Percentiles rank a stretch among this genome's conserved stretches.
Conservation (phyloP, 495 filamentous ascomycete genomes). For the Trichoderma reesei region DNA sequence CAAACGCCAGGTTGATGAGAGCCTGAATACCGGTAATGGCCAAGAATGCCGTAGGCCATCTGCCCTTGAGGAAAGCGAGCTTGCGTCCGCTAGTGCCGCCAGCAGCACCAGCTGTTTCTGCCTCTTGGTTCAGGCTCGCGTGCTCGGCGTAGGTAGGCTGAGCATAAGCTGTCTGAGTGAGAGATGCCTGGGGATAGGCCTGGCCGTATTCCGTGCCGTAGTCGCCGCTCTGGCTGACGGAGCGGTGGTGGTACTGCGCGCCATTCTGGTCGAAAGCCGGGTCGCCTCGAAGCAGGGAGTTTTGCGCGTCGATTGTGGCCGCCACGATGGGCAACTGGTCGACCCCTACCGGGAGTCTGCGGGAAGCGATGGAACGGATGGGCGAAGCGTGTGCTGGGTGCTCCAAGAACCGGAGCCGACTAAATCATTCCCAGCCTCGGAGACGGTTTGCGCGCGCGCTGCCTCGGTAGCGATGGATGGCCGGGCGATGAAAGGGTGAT, state of each 20-base stretch:
- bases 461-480: not conserved
- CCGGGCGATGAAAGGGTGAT: not conserved
- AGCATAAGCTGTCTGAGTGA: slow-evolving; percentile 9
- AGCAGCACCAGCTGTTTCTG: slow-evolving; percentile 5
- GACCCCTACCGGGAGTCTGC: slow-evolving; percentile 22
- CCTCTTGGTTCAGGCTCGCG: slow-evolving; percentile 6
- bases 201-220: slow-evolving; percentile 15
- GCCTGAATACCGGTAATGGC: slow-evolving; percentile 65
- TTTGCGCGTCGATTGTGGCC: slow-evolving; percentile 27
- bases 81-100: slow-evolving; percentile 17
- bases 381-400: not conserved
- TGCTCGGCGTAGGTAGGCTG: slow-evolving; percentile 6
- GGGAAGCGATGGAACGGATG: slow-evolving; percentile 11
- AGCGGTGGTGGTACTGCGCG: slow-evolving; percentile 14
- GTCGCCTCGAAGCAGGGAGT: slow-evolving; percentile 25
- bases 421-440: not conserved
- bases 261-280: slow-evolving; percentile 12
- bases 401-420: not conserved
- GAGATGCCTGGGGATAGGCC: slow-evolving; percentile 9
- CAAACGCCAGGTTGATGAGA: slow-evolving; percentile 65
- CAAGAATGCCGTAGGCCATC: slow-evolving; percentile 85
- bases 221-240: slow-evolving; percentile 16
- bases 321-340: slow-evolving; percentile 27
- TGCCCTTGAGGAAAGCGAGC: slow-evolving; percentile 65
- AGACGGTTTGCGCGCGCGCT: not conserved